These are phyloP conservation scores for Scenedesmus sp. DNA, from an alignment of 163 green algal species.

Conservation along the genomic window DNA sequence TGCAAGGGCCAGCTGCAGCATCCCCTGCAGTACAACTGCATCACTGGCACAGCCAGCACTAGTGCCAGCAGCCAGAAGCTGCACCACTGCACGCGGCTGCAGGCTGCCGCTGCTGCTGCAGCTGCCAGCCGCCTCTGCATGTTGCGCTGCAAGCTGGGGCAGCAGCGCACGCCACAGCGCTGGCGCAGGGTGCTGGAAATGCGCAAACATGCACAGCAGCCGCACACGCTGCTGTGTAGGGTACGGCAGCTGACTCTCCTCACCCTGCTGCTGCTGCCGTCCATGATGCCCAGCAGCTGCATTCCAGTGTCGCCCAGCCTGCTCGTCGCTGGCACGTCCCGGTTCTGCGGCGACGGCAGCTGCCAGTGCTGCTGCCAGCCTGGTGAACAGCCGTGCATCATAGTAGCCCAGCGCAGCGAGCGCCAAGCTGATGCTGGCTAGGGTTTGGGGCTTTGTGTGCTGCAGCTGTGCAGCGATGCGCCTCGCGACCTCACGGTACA, in stretches of 20 bases:
- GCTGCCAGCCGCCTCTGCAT: neutral
- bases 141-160: neutral
- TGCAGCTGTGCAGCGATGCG: constrained; percentile 10
- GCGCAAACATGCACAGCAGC: constrained; percentile 20
- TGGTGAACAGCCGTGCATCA: constrained; percentile 21
- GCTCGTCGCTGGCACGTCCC: neutral
- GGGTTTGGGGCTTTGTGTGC: neutral
- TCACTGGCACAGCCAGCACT: neutral
- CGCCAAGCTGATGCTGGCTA: neutral
- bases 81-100: neutral
- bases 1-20: constrained; percentile 15
- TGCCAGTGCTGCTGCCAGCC: constrained; percentile 29
- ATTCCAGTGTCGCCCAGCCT: neutral
- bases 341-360: neutral
- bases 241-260: neutral
- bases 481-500: constrained; percentile 11
- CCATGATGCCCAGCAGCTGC: neutral
- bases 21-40: neutral
- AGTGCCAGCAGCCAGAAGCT: neutral
- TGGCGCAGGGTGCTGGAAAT: constrained; percentile 29
- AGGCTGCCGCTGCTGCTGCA: neutral
- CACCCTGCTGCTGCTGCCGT: constrained; percentile 1
- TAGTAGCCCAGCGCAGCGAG: constrained; percentile 22
- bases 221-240: neutral
- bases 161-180: neutral